phyloP scores from a whole-genome alignment of 306 rosid genomes.

The Cicer yamashitae region DNA sequence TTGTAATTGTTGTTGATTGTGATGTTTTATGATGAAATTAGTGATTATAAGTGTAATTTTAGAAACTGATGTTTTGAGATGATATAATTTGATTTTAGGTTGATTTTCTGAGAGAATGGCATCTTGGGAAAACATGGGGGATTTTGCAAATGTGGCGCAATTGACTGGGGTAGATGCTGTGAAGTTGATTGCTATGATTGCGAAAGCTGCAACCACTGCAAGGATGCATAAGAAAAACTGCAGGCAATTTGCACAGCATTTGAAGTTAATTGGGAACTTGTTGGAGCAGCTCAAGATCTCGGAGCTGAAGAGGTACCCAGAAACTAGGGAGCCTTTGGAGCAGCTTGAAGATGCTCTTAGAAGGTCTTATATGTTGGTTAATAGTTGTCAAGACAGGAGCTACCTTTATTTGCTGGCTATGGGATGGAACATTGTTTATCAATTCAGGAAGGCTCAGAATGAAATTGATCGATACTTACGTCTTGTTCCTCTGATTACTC shows the following conservation, averaged over 20 bases:
- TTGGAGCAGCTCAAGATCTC: constrained; percentile 96
- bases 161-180: constrained; percentile 90
- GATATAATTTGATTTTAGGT: constrained; percentile 32
- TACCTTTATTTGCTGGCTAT: constrained; percentile 90
- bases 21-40: constrained; percentile 22
- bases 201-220: constrained; percentile 86
- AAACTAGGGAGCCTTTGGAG: constrained; percentile 93
- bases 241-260: constrained; percentile 86
- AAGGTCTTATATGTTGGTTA: constrained; percentile 81
- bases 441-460: constrained; percentile 94
- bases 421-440: constrained; percentile 99
- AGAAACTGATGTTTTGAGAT: constrained; percentile 13
- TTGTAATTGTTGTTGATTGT: not conserved
- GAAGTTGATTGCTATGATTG: constrained; percentile 79
- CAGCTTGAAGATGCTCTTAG: constrained; percentile 96
- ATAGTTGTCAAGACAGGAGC: constrained; percentile 92
- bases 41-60: constrained; percentile 5
- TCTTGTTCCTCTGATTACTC: constrained; percentile 93
- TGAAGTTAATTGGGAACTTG: constrained; percentile 92
- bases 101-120: constrained; percentile 61
- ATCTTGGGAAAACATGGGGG: constrained; percentile 85
- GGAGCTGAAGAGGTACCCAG: constrained; percentile 89
- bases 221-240: constrained; percentile 96
- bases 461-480: constrained; percentile 89
- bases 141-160: constrained; percentile 83